Conservation (phyloP, 495 filamentous ascomycete species). For the Penicillium goetzii region DNA sequence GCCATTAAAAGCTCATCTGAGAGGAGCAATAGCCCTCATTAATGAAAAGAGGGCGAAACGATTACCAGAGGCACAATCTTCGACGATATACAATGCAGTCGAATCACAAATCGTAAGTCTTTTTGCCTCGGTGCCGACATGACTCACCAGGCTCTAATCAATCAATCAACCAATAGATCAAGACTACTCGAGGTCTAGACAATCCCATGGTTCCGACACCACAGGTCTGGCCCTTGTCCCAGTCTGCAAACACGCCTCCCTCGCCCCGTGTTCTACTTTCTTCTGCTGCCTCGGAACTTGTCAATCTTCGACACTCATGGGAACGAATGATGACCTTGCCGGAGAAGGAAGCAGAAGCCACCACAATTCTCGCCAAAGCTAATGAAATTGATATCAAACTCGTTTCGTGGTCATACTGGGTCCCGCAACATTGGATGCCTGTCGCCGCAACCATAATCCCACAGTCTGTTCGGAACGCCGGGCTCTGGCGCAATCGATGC, state of each 20-base stretch:
- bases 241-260: constrained; percentile 11
- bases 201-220: constrained; percentile 35
- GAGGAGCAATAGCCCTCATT: constrained; percentile 41
- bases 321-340: constrained; percentile 14
- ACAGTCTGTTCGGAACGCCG: constrained; percentile 37
- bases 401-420: constrained; percentile 31
- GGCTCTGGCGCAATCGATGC: constrained; percentile 55
- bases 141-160: background rate
- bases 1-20: constrained; percentile 36
- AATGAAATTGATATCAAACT: constrained; percentile 34
- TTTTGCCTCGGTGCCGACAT: background rate
- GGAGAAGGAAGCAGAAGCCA: constrained; percentile 18
- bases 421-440: constrained; percentile 39
- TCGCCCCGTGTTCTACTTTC: constrained; percentile 32
- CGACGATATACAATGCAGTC: constrained; percentile 33
- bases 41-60: constrained; percentile 29
- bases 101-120: constrained; percentile 40
- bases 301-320: constrained; percentile 37
- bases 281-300: constrained; percentile 29
- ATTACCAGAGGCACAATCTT: constrained; percentile 16
- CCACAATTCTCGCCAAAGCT: constrained; percentile 31
- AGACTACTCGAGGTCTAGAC: constrained; percentile 27
- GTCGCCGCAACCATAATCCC: constrained; percentile 38
- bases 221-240: constrained; percentile 33
- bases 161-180: constrained; percentile 27